Conservation (phyloP, 495 filamentous ascomycete genomes). For the Aspergillus sparsus region DNA sequence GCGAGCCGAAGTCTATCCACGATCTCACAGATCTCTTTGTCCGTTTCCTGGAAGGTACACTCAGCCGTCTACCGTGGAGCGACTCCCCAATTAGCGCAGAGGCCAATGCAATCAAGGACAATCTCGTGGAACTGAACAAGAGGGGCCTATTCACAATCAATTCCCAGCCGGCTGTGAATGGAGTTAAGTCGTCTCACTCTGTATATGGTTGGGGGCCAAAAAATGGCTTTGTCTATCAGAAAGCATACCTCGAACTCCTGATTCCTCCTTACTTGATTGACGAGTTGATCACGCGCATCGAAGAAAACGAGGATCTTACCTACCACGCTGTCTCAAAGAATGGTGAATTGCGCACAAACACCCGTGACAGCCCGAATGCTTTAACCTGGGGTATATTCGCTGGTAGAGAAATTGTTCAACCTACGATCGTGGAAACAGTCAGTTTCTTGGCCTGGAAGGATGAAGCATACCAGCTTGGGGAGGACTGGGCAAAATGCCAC, state of each 20-base stretch:
- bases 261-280: conserved; percentile 75
- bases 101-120: conserved; percentile 70
- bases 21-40: conserved; percentile 84
- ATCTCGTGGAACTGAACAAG: conserved; percentile 77
- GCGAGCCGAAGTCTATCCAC: conserved; percentile 72
- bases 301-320: conserved; percentile 76
- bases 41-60: conserved; percentile 73
- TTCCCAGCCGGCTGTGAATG: conserved; percentile 93
- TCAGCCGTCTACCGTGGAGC: conserved; percentile 91
- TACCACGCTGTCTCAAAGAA: conserved; percentile 88
- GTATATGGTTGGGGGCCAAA: conserved; percentile 92
- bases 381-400: conserved; percentile 99
- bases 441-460: conserved; percentile 99
- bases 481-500: conserved; percentile 93
- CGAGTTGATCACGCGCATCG: conserved; percentile 77
- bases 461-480: conserved; percentile 88
- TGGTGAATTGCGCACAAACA: conserved; percentile 82
- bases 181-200: conserved; percentile 83
- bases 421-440: conserved; percentile 97
- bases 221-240: conserved; percentile 98
- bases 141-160: conserved; percentile 94
- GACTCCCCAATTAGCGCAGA: conserved; percentile 83
- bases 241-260: conserved; percentile 92
- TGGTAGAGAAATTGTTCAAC: conserved; percentile 97
- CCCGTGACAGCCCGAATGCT: conserved; percentile 83